Base-by-base conservation (phyloP, 148 eudicot species). In the Nepenthes mirabilis region DNA sequence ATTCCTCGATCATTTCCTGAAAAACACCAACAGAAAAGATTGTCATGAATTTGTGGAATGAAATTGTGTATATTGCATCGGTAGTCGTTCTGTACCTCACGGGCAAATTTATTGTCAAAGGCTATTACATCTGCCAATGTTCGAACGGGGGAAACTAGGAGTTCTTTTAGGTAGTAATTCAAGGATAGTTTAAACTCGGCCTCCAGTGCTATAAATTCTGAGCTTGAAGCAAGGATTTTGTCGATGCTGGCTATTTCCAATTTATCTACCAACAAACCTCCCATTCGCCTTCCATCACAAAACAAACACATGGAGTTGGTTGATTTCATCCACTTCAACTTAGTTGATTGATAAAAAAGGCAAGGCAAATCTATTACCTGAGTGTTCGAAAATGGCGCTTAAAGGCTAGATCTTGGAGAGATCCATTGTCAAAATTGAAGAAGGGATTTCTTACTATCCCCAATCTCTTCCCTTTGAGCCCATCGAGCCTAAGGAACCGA, bases 401-500 rank as follows among this genome's bases (percentile, higher is more conserved):
- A 35, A 73, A 70, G 55, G 59, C 61, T 36, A 32, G 1, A 51
- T 10, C 32, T 12, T 45, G 23, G 5, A 57, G 36, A 33, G 59
- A 68, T 1, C 58, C 37, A 32, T 69, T 3, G 1, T 9, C 3
- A 49, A 23, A 49, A 11, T 51, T 36, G 55, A 81, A 55, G 62
- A 72, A 74, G 10, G 79, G 81, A 36, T 58, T 53, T 56, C 77
- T 77, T 2, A 70, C 64, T 1, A 78, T 57, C 7, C 82, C 85
- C 56, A 78, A 43, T 54, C 80, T 63, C 62, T 87, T 87, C 11
- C 83, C 87, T 37, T 47, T 55, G 11, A 84, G 75, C 43, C 95
- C 85, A 59, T 77, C 62, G 6, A 33, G 47, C 6, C 73, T 73
- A 52, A 77, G 77, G 40, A 77, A 77, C 50, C 72, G 82, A 36